Evolutionary conservation across 2,329 filamentous ascomycete species (phyloP), one percentile per base, ranked within the genome.

Genomic region (Lachnellula occidentalis): DNA sequence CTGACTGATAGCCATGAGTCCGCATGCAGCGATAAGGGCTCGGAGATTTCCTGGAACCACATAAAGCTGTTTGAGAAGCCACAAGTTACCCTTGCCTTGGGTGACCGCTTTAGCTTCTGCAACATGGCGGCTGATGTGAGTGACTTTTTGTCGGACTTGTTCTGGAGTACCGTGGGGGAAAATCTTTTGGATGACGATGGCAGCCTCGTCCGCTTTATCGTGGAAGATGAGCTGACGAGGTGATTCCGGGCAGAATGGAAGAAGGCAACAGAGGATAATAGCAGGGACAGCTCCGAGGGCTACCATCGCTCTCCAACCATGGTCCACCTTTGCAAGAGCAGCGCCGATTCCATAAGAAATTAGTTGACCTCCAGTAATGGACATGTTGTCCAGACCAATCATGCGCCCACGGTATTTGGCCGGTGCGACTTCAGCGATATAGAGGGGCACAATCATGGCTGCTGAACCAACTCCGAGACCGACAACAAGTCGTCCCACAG

Each of bases 381-480:
- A 83, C 65, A 84, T 77, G 67, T 86, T 83, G 82, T 83, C 86
- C 63, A 86, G 83, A 5, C 81, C 80, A 81, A 86, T 86, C 67
- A 86, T 83, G 57, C 76, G 78, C 50, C 83, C 83, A 53, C 83
- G 78, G 60, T 87, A 86, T 58, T 84, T 76, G 7, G 82, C 69
- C 0, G 85, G 83, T 0, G 83, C 77, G 43, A 88, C 72, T 67
- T 88, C 85, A 57, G 83, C 83, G 58, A 88, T 88, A 68, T 88
- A 88, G 51, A 87, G 83, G 9, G 84, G 83, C 2, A 84, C 84
- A 51, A 85, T 78, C 36, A 84, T 81, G 59, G 87, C 67, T 49
- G 85, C 84, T 66, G 87, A 77, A 59, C 85, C 85, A 69, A 88
- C 85, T 3, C 85, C 85, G 21, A 88, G 71, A 73, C 86, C 86